Evolutionary conservation across 805 yeast genomes (phyloP).

Genomic region (Lipomyces yamanashiensis): DNA sequence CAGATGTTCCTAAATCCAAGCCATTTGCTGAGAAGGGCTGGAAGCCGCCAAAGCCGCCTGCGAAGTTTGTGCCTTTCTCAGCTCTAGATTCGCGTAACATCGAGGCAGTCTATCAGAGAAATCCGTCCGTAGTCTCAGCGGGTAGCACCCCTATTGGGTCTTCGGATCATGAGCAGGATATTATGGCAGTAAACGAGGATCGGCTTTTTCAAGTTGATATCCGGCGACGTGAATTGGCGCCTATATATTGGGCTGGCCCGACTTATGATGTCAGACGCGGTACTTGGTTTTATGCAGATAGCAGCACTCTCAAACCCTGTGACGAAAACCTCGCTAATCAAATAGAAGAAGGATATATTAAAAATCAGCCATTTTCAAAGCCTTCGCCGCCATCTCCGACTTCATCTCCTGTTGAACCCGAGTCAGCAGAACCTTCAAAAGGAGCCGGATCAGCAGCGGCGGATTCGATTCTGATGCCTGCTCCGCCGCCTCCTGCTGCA

Average conservation of each 20-base stretch:
- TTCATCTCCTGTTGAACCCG: background rate
- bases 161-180: conserved; percentile 13
- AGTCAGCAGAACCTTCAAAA: background rate
- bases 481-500: background rate
- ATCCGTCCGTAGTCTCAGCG: conserved; percentile 9
- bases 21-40: conserved; percentile 52
- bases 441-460: background rate
- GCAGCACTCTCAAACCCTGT: conserved; percentile 53
- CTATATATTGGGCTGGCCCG: conserved; percentile 91
- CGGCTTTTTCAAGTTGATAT: conserved; percentile 75
- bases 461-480: background rate
- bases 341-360: conserved; percentile 61
- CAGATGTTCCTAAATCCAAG: conserved; percentile 32
- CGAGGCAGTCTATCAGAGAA: conserved; percentile 55
- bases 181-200: conserved; percentile 78
- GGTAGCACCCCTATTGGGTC: background rate
- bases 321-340: conserved; percentile 55
- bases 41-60: conserved; percentile 52
- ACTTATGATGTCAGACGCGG: conserved; percentile 82
- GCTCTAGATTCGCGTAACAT: conserved; percentile 63
- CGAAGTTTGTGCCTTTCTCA: conserved; percentile 70
- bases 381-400: conserved; percentile 4
- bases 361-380: conserved; percentile 47
- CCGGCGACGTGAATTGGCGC: conserved; percentile 56
- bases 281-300: conserved; percentile 70